Base-by-base conservation (phyloP, 345 rosid species). In the Eucalyptus pauciflora region DNA sequence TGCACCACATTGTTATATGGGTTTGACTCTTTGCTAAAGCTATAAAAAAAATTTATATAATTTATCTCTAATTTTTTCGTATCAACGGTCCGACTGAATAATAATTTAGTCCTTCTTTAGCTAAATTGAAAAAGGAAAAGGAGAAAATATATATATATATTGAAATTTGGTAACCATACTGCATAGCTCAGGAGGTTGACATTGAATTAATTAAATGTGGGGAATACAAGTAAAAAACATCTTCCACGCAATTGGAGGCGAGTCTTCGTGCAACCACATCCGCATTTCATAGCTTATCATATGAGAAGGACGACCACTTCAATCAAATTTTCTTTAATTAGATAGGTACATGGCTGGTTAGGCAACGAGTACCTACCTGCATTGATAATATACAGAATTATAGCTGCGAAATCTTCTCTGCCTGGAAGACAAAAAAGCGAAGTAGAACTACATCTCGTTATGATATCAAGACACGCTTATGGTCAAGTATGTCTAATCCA, bases 31-130 rank as follows among this genome's bases (percentile, higher is more conserved):
- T 27, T 62, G 69, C 69, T 62, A 62, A 62, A 27, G 69, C 33
- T 62, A 62, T 62, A 60, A 12, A 27, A 20, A 58, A 54, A 27
- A 3, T 16, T 13, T 20, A 31, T 31, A 8, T 69, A 69, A 33
- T 33, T 69, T 17, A 69, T 69, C 45, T 17, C 80, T 5, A 69
- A 16, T 33, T 31, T 17, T 24, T 31, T 67, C 29, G 16, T n/a
- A n/a, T 31, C 3, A 67, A 67, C 12, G 1, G 2, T 67, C 2
- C 3, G 4, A 12, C 3, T 67, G 5, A 15, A 8, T 15, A 67
- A 67, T 85, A 45, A 48, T 85, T 31, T 49, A 83, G n/a, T 49
- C 50, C 0, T 46, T 31, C 13, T 80, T 49, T 24, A 83, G 20
- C n/a, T 17, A 20, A 83, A 49, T 16, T 81, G 50, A 49, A 49